Conservation (phyloP, 2,329 filamentous ascomycete species). For the Sarocladiaceae sp. region DNA sequence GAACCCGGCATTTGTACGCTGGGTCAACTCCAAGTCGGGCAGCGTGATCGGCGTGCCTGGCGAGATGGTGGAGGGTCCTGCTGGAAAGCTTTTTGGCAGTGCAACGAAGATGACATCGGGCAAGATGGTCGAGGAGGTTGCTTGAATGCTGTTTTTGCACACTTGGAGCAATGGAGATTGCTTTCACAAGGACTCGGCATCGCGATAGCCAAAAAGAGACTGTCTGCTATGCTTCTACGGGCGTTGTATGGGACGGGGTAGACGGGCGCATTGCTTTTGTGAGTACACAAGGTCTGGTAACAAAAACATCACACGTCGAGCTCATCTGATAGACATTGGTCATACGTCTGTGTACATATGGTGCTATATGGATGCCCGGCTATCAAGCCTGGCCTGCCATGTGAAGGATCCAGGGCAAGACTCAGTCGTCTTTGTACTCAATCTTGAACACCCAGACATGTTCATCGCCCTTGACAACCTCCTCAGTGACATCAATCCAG, state of each 20-base stretch:
- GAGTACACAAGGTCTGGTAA: no score
- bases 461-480: constrained; percentile 26
- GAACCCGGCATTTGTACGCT: constrained; percentile 60
- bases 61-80: constrained; percentile 60
- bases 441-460: constrained; percentile 31
- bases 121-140: constrained; percentile 51
- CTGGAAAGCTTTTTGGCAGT: constrained; percentile 50
- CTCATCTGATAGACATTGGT: no score
- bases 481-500: constrained; percentile 24
- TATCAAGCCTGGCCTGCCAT: no score
- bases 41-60: constrained; percentile 57
- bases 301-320: no score
- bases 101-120: constrained; percentile 23
- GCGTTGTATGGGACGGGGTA: no score
- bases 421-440: constrained; percentile 12
- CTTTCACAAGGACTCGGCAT: no score
- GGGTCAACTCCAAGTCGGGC: constrained; percentile 62
- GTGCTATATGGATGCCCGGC: no score
- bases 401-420: no score
- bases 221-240: not conserved
- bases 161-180: no score
- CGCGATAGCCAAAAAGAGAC: no score
- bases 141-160: not conserved
- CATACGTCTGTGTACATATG: not conserved
- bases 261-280: no score